Percentiles rank a stretch among this genome's conserved stretches.
These are phyloP conservation scores for Cladophialophora psammophila DNA, from an alignment of 2,329 filamentous ascomycete genomes.

Conservation along the genomic window DNA sequence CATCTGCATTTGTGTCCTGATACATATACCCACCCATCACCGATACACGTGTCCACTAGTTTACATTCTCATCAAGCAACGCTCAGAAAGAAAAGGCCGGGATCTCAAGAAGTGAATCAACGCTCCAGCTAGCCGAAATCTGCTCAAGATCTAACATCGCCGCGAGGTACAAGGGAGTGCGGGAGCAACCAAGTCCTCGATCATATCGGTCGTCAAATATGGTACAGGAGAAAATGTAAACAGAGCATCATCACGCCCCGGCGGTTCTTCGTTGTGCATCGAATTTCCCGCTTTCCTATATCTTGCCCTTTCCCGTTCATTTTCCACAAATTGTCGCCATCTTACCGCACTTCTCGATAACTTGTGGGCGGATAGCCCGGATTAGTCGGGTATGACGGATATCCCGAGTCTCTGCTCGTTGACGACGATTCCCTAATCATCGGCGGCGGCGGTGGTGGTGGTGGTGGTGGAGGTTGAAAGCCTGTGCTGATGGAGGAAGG, in stretches of 20 bases:
- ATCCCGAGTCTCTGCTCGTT: conserved; percentile 19
- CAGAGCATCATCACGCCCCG: background rate
- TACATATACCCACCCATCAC: background rate
- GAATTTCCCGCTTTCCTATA: background rate
- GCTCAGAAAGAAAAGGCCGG: background rate
- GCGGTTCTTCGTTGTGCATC: background rate
- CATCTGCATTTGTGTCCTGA: background rate
- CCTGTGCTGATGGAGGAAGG: conserved; percentile 33
- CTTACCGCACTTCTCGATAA: conserved; percentile 32
- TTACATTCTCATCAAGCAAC: background rate
- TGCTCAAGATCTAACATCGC: background rate
- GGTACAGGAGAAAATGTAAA: conserved; percentile 3
- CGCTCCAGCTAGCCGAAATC: conserved; percentile 1
- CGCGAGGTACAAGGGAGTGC: background rate
- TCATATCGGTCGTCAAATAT: conserved; percentile 20
- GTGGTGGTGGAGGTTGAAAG: conserved; percentile 27
- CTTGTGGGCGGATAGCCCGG: conserved; percentile 33
- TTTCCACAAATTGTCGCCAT: background rate
- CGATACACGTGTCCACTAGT: background rate
- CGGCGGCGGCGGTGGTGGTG: conserved; percentile 13
- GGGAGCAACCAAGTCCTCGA: background rate
- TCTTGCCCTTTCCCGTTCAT: background rate
- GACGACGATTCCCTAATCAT: conserved; percentile 20
- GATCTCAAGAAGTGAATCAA: conserved; percentile 1
- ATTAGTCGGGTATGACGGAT: conserved; percentile 28